phyloP scores from a whole-genome alignment of 129 eudicot genomes.

The Helichrysum umbraculigerum region DNA sequence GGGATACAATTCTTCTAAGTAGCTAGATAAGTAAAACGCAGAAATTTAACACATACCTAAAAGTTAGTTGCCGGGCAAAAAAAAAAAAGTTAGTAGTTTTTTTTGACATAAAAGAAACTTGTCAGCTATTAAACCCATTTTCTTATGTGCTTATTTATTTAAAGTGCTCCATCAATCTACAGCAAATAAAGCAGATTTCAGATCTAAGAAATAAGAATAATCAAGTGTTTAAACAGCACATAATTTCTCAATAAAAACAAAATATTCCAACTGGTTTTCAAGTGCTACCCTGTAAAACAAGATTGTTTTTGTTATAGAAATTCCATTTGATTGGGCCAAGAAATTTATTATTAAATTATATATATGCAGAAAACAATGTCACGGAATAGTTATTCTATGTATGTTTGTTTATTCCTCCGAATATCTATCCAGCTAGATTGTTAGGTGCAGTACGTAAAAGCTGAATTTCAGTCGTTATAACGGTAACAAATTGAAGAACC shows the following conservation, averaged over 20 bases:
- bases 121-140: constrained; percentile 15
- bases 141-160: not conserved
- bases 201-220: constrained; percentile 32
- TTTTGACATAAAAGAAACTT: not conserved
- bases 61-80: not conserved
- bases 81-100: too few species aligned
- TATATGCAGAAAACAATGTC: constrained; percentile 2
- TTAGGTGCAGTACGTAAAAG: too few species aligned
- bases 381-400: too few species aligned
- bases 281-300: constrained; percentile 38
- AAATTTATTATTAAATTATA: not conserved
- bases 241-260: constrained; percentile 29
- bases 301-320: constrained; percentile 8
- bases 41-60: not conserved
- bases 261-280: constrained; percentile 36
- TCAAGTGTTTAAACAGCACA: constrained; percentile 37
- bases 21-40: not conserved
- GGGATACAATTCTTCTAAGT: too few species aligned
- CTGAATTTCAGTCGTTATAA: too few species aligned
- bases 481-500: too few species aligned
- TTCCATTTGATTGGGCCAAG: constrained; percentile 17
- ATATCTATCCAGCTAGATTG: too few species aligned
- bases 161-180: constrained; percentile 26
- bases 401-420: too few species aligned
- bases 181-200: constrained; percentile 30